Percentiles rank a stretch among this genome's conserved stretches.
Evolutionary conservation across 1,284 basidiomycete genomes (phyloP).

Genomic region (Microbotryomycetes sp.): DNA sequence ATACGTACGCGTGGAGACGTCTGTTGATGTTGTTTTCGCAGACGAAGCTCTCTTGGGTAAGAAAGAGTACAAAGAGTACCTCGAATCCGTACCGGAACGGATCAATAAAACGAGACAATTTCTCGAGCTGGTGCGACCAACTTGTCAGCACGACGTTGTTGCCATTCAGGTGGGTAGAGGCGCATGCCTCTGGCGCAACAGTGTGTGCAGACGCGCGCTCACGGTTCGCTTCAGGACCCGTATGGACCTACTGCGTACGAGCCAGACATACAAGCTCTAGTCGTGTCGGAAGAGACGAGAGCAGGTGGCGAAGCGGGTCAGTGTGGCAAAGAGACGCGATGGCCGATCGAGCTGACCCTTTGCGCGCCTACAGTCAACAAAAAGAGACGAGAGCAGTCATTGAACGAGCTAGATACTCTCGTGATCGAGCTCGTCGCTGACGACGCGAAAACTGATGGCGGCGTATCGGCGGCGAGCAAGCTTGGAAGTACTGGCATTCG

Average conservation of each 20-base stretch:
- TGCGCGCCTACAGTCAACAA: constrained; percentile 20
- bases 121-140: constrained; percentile 58
- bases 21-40: constrained; percentile 35
- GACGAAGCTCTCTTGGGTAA: constrained; percentile 65
- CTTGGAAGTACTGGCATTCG: constrained; percentile 86
- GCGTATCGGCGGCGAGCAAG: constrained; percentile 50
- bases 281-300: constrained; percentile 78
- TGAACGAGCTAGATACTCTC: constrained; percentile 10
- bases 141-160: constrained; percentile 57
- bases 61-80: constrained; percentile 62
- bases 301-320: constrained; percentile 63
- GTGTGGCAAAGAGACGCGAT: constrained; percentile 40
- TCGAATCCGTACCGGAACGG: constrained; percentile 59
- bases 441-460: constrained; percentile 4
- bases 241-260: constrained; percentile 83
- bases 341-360: neutral
- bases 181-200: neutral
- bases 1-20: neutral
- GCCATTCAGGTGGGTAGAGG: constrained; percentile 51
- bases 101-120: constrained; percentile 55
- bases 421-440: constrained; percentile 29
- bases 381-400: constrained; percentile 9
- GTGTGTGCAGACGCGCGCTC: neutral
- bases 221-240: constrained; percentile 50
- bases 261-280: constrained; percentile 71